Conservation (phyloP, 495 filamentous ascomycete species). For the Penicillium atrosanguineum region DNA sequence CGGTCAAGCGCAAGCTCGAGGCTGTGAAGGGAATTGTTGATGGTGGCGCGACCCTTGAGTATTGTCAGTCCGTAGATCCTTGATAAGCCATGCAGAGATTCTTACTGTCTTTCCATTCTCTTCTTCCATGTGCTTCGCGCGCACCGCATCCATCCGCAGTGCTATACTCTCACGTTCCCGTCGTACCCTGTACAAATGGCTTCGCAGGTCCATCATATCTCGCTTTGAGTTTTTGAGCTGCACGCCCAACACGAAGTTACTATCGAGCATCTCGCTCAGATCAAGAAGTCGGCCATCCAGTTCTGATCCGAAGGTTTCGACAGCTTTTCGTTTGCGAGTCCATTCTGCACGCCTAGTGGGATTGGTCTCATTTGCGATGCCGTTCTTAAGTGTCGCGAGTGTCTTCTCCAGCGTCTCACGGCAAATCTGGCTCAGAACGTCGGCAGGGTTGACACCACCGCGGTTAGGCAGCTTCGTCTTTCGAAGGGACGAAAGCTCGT, state of each 20-base stretch:
- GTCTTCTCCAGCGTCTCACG: conserved; percentile 62
- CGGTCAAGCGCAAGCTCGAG: conserved; percentile 48
- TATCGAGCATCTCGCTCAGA: conserved; percentile 55
- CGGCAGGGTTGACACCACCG: conserved; percentile 65
- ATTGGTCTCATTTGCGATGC: conserved; percentile 38
- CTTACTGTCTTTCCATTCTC: conserved; percentile 39
- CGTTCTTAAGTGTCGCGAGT: conserved; percentile 37
- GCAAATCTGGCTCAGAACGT: conserved; percentile 68
- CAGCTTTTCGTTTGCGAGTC: conserved; percentile 57
- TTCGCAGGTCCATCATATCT: conserved; percentile 61
- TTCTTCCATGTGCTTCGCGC: conserved; percentile 52
- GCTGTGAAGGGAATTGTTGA: conserved; percentile 47
- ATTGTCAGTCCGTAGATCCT: conserved; percentile 11
- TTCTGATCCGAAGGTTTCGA: conserved; percentile 69
- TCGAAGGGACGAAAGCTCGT: conserved; percentile 30
- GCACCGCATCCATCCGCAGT: conserved; percentile 66
- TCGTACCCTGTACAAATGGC: conserved; percentile 61
- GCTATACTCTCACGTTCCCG: conserved; percentile 64
- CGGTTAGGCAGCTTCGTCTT: conserved; percentile 47
- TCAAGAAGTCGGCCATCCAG: conserved; percentile 61
- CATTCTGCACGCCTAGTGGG: conserved; percentile 47
- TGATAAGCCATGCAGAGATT: neutral
- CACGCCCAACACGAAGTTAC: conserved; percentile 59
- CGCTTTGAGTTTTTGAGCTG: conserved; percentile 62
- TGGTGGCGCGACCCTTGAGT: conserved; percentile 35